phyloP scores from a whole-genome alignment of 2,329 filamentous ascomycete genomes.

The Fusarium subtropicale region DNA sequence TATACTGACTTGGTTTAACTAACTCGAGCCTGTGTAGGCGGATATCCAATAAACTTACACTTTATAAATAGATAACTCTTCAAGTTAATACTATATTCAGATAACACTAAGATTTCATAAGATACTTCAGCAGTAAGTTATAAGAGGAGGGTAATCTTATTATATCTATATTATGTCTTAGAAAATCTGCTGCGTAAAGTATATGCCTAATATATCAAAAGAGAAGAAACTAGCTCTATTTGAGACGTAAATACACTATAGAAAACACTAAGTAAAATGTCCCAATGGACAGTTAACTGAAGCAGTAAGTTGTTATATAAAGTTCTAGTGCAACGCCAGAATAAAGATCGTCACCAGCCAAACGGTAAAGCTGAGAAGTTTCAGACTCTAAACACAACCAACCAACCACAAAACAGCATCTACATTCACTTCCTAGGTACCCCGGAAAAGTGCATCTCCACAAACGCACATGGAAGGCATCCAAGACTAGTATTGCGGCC shows the following conservation, averaged over 20 bases:
- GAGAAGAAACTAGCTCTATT: background rate
- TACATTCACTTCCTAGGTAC: background rate
- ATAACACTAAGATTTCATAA: no score
- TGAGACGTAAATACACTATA: background rate
- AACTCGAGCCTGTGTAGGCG: background rate
- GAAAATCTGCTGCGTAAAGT: no score
- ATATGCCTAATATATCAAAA: no score
- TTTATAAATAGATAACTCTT: background rate
- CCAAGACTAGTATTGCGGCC: conserved; percentile 14
- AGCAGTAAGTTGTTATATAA: background rate
- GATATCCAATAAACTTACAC: background rate
- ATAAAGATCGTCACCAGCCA: background rate
- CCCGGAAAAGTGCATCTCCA: conserved; percentile 26
- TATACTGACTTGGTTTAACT: background rate
- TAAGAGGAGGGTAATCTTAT: background rate
- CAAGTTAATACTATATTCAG: background rate
- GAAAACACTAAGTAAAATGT: background rate
- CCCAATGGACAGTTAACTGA: background rate
- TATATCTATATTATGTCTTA: background rate
- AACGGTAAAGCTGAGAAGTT: conserved; percentile 3
- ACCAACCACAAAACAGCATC: conserved; percentile 1
- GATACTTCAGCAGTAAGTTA: background rate
- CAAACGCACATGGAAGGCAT: conserved; percentile 13
- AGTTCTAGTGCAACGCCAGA: background rate
- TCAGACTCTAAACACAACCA: conserved; percentile 2